Evolutionary conservation across 169 alveolate genomes (phyloP).

Genomic region (Babesia ovata): DNA sequence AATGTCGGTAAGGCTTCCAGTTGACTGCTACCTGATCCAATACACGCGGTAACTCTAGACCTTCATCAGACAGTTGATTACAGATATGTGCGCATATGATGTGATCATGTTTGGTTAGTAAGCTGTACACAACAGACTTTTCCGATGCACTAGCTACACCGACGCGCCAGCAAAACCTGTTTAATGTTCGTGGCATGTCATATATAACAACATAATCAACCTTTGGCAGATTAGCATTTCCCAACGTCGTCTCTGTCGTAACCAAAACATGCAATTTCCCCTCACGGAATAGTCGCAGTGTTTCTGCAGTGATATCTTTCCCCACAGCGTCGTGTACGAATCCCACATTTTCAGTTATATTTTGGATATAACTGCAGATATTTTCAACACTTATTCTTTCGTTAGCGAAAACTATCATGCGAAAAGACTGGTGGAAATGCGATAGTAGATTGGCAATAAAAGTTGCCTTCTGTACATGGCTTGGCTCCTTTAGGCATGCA

Average conservation of each 20-base stretch:
- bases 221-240: not conserved
- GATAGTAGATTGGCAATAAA: conserved; percentile 19
- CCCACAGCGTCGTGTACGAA: conserved; percentile 12
- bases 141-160: not conserved
- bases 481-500: conserved; percentile 31
- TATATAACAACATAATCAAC: conserved; percentile 19
- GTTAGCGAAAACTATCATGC: conserved; percentile 34
- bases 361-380: not conserved
- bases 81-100: conserved; percentile 14
- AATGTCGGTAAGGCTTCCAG: conserved; percentile 35
- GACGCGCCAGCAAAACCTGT: conserved; percentile 3
- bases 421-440: conserved; percentile 36
- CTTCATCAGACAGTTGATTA: conserved; percentile 7
- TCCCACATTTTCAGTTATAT: conserved; percentile 16
- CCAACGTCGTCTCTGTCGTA: conserved; percentile 2
- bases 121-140: conserved; percentile 10
- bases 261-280: conserved; percentile 16
- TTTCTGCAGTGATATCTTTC: not conserved
- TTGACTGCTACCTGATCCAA: conserved; percentile 11
- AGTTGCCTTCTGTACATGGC: conserved; percentile 20
- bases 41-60: conserved; percentile 3
- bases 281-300: not conserved
- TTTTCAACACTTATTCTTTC: conserved; percentile 17
- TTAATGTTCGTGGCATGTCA: conserved; percentile 36
- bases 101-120: conserved; percentile 16